phyloP scores from a whole-genome alignment of 305 asterid species.

The Plantago lanceolata region DNA sequence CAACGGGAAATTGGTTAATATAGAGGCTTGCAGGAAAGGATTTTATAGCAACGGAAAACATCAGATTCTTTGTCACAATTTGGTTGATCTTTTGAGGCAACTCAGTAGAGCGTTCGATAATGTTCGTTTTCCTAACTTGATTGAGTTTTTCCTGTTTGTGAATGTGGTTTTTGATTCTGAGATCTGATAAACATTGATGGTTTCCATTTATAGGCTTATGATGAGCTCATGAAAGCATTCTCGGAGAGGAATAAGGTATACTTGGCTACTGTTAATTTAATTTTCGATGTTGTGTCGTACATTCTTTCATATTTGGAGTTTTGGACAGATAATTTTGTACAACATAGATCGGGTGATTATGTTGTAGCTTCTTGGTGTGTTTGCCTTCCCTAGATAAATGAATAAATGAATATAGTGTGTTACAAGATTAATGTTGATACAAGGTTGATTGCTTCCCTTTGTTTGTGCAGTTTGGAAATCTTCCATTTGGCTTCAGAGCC shows the following conservation, averaged over 20 bases:
- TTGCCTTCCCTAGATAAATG: background rate
- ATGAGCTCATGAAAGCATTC: conserved; percentile 88
- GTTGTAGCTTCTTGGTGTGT: background rate
- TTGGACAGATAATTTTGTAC: background rate
- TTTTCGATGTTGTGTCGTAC: conserved; percentile 13
- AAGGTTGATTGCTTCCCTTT: background rate
- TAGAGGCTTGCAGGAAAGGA: conserved; percentile 82
- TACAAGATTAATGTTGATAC: background rate
- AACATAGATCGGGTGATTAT: background rate
- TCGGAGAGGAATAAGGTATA: conserved; percentile 89
- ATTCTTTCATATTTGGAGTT: background rate
- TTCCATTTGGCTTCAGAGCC: conserved; percentile 90
- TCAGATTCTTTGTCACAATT: conserved; percentile 74
- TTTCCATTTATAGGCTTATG: conserved; percentile 68
- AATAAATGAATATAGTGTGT: too few relatives aligned
- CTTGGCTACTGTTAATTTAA: conserved; percentile 8
- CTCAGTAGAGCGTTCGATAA: conserved; percentile 91
- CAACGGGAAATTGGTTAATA: conserved; percentile 62
- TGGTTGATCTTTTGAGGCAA: conserved; percentile 90
- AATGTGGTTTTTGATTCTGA: conserved; percentile 10
- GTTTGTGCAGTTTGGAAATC: conserved; percentile 82
- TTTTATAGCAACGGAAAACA: conserved; percentile 74
- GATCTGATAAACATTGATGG: conserved; percentile 26
- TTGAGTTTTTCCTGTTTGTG: background rate
- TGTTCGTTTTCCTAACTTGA: conserved; percentile 42